Evolutionary conservation across 805 yeast genomes (phyloP).

Genomic region (Cyberlindnera nakhonratchasimensis): DNA sequence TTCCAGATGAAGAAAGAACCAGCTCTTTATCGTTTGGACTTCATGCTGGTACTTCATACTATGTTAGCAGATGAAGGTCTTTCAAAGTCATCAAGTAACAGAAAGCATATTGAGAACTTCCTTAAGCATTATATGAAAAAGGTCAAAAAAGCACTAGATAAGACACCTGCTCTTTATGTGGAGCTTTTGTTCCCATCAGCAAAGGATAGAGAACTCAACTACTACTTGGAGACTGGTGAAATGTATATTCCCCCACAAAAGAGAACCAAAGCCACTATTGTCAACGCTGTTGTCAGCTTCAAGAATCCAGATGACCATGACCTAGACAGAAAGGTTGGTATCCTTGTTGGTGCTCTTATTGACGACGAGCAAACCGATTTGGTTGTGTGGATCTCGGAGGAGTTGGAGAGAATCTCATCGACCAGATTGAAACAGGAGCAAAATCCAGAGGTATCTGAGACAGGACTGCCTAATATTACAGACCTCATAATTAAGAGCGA

Average conservation of each 20-base stretch:
- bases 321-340: slow-evolving; percentile 46
- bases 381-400: slow-evolving; percentile 42
- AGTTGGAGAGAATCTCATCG: slow-evolving; percentile 33
- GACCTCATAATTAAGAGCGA: slow-evolving; percentile 17
- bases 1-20: slow-evolving; percentile 58
- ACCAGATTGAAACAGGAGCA: slow-evolving; percentile 23
- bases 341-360: slow-evolving; percentile 47
- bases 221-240: slow-evolving; percentile 63
- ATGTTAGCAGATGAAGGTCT: slow-evolving; percentile 51
- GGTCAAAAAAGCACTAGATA: slow-evolving; percentile 44
- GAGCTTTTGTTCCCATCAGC: slow-evolving; percentile 67
- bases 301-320: slow-evolving; percentile 27
- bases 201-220: slow-evolving; percentile 42
- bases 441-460: neutral
- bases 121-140: slow-evolving; percentile 61
- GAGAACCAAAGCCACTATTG: slow-evolving; percentile 15
- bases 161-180: slow-evolving; percentile 50
- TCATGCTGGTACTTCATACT: slow-evolving; percentile 55
- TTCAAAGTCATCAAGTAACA: slow-evolving; percentile 40
- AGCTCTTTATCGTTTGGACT: slow-evolving; percentile 65
- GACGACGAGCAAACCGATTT: slow-evolving; percentile 41
- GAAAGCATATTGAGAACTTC: slow-evolving; percentile 63
- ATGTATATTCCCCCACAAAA: slow-evolving; percentile 10
- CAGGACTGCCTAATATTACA: neutral
- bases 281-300: slow-evolving; percentile 27